These are phyloP conservation scores for Santalum album DNA, from an alignment of 164 flowering plant genomes.

Conservation along the genomic window DNA sequence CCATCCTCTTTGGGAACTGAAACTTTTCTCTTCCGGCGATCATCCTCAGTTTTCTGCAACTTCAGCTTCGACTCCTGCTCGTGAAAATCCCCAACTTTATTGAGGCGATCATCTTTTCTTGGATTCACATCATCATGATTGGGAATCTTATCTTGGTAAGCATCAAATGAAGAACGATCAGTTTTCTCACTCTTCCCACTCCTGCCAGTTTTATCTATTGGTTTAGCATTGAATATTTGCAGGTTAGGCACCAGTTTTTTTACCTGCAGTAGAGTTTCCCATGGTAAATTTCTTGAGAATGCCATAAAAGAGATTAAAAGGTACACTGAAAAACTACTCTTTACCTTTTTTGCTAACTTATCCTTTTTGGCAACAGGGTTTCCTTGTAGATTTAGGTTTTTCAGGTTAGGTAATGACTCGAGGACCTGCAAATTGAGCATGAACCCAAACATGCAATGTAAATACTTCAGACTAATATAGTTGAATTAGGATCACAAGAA, in stretches of 20 bases:
- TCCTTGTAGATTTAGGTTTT: conserved; percentile 73
- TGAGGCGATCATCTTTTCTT: conserved; percentile 5
- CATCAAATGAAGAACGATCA: conserved; percentile 7
- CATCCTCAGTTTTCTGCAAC: conserved; percentile 9
- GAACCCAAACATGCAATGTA: not conserved
- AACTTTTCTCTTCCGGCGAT: conserved; percentile 7
- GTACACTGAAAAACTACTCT: not conserved
- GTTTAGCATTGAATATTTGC: conserved; percentile 60
- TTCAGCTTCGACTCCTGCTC: conserved; percentile 9
- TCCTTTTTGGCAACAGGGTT: conserved; percentile 64
- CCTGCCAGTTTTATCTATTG: conserved; percentile 30
- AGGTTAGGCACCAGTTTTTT: conserved; percentile 43
- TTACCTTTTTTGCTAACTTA: conserved; percentile 55
- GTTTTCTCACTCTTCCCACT: conserved; percentile 18
- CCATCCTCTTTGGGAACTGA: conserved; percentile 11
- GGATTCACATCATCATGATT: conserved; percentile 8
- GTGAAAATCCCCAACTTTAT: conserved; percentile 7
- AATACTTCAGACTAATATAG: too few species aligned
- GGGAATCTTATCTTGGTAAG: conserved; percentile 10
- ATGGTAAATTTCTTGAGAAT: not conserved
- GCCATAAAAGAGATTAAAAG: not conserved
- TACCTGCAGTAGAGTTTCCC: conserved; percentile 36
- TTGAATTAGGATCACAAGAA: too few species aligned
- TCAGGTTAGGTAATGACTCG: conserved; percentile 45
- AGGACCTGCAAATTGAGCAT: conserved; percentile 43